Conservation (phyloP, 345 rosid genomes). For the Populus deltoides region DNA sequence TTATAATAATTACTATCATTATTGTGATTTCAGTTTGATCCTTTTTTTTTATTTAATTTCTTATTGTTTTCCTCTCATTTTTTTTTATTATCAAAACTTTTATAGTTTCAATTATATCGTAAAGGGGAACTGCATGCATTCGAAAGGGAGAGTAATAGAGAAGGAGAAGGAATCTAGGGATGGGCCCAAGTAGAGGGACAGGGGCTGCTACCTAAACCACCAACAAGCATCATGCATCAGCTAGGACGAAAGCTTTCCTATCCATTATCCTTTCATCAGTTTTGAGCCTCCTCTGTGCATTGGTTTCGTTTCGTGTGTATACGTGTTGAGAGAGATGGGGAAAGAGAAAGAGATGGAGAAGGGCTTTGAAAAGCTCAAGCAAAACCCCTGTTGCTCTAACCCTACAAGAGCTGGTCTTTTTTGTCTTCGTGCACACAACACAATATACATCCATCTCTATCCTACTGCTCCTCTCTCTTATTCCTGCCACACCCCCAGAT, state of each 20-base stretch:
- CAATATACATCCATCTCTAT: slow-evolving; percentile 3
- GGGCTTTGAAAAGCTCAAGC: slow-evolving; percentile 26
- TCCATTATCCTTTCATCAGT: slow-evolving; percentile 40
- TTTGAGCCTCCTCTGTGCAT: slow-evolving; percentile 8
- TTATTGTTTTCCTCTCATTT: no score
- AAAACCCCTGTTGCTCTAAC: slow-evolving; percentile 14
- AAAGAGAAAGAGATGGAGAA: not conserved
- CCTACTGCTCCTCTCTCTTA: not conserved
- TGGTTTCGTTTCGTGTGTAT: slow-evolving; percentile 5
- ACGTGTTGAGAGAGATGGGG: slow-evolving; percentile 3
- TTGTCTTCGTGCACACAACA: slow-evolving; percentile 1
- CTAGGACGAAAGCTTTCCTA: slow-evolving; percentile 34
- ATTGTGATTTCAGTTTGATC: no score
- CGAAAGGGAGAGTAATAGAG: slow-evolving; percentile 11
- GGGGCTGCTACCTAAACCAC: slow-evolving; percentile 73
- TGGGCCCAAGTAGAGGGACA: slow-evolving; percentile 57
- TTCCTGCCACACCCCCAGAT: not conserved
- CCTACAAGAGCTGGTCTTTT: slow-evolving; percentile 18
- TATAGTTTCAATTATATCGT: no score
- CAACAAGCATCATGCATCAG: slow-evolving; percentile 59
- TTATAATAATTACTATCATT: no score
- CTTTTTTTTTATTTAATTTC: no score
- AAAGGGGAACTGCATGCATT: slow-evolving; percentile 3
- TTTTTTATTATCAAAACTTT: no score
- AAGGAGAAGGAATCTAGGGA: slow-evolving; percentile 46